Base-by-base conservation (phyloP, 2,329 filamentous ascomycete genomes). In the Rasamsonia emersonii region DNA sequence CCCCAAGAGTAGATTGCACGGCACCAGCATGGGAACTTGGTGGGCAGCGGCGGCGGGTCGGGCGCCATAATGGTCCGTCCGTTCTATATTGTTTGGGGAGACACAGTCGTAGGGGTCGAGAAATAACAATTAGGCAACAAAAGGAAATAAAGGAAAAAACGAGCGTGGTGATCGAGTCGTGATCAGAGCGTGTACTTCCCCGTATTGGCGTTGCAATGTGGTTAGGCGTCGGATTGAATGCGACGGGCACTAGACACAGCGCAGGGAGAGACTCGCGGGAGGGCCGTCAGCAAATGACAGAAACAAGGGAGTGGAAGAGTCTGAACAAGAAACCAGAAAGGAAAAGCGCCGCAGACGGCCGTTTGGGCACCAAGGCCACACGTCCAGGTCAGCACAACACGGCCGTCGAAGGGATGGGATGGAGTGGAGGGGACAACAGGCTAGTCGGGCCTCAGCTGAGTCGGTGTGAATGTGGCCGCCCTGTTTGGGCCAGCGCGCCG, bases 1-100 rank as follows among this genome's bases (percentile, higher is more conserved):
- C 86, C 85, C 83, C 85, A 94, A 11, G 86, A 93, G 59, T 93
- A 94, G 25, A 93, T 75, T 23, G 86, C 86, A 60, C 85, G 77
- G 56, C 82, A 88, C 85, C 86, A 93, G 62, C 86, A 93, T 36
- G 86, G 86, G 56, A 93, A 93, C 50, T 76, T 77, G 51, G 72
- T 77, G 9, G 86, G 86, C 42, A 91, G 64, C 50, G 59, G 50
- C 37, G 67, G 63, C 33, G 66, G 48, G 33, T 54, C 52, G 25
- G 61, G 56, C 37, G 63, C 59, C 68, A 72, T 72, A 24, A 42
- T 43, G 42, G 40, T 35, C 19, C 16, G 21, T 18, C 10, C 29
- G 24, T 31, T 9, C 24, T 19, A 16, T 7, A 29, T 11, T n/a
- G 7, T 18, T 36, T 23, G 8, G 11, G 20, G 9, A 9, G 11